A percentile compares a stretch with the other conserved stretches of the same genome.
These are phyloP conservation scores for Colletotrichum sp. DNA, from an alignment of 2,329 filamentous ascomycete genomes.

Conservation along the genomic window DNA sequence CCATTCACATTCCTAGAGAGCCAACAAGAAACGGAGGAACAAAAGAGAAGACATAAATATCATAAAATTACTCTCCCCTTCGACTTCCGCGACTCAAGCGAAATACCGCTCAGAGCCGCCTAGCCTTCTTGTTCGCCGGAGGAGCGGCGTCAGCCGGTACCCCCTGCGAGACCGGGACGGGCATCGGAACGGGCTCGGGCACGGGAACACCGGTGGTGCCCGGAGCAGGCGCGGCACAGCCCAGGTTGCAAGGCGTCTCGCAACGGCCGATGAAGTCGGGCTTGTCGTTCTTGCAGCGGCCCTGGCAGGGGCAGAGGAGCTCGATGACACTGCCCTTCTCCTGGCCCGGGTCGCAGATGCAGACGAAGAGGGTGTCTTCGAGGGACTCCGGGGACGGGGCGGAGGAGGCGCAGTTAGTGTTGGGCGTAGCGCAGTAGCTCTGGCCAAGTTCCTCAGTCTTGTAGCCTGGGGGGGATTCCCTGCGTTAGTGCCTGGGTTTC, in stretches of 20 bases:
- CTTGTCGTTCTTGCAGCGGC: constrained; percentile 41
- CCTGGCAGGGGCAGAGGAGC: constrained; percentile 41
- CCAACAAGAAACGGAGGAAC: background rate
- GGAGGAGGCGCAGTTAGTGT: constrained; percentile 35
- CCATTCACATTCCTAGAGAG: background rate
- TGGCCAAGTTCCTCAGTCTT: constrained; percentile 31
- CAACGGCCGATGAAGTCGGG: constrained; percentile 46
- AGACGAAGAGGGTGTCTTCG: constrained; percentile 40
- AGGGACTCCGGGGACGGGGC: constrained; percentile 31
- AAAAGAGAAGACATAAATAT: background rate
- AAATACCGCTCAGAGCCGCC: background rate
- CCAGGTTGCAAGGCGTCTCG: constrained; percentile 39
- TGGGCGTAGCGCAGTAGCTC: constrained; percentile 42
- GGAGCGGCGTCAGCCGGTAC: background rate
- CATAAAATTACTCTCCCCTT: background rate
- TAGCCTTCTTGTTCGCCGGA: background rate
- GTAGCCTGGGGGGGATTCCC: constrained; percentile 5
- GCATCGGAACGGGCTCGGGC: background rate
- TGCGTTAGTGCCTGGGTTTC: background rate
- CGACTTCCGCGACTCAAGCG: background rate
- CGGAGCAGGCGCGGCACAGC: constrained; percentile 27
- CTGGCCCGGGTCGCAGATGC: constrained; percentile 39
- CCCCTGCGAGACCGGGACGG: background rate
- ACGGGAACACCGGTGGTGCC: background rate
- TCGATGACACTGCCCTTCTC: constrained; percentile 38